Evolutionary conservation across 2,329 filamentous ascomycete species (phyloP), one percentile per base, ranked within the genome.

Genomic region (Stachybotrys chlorohalonatus): DNA sequence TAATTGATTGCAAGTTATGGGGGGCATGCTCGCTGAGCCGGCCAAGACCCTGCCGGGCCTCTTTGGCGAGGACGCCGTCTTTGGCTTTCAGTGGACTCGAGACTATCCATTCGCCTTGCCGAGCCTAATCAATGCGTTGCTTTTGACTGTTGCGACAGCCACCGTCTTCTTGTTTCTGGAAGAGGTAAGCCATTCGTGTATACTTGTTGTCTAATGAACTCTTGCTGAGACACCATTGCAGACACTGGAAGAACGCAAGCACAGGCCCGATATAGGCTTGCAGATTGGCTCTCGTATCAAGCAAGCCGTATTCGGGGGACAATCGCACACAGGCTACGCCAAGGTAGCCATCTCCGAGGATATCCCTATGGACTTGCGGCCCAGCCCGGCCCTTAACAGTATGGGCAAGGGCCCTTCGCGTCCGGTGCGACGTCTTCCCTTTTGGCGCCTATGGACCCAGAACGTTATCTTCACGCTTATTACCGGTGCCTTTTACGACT

Each of bases 81-180:
- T 87, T 50, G 84, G 83, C 0, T 83, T 84, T 1, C 70, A 75
- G 57, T 88, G 86, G 83, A 82, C 87, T 75, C 73, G 70, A 17
- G 69, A 71, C 52, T 89, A 83, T 68, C 86, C 86, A 0, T 90
- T 86, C 68, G 84, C 84, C 1, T 70, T 90, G 46, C 87, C 87
- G 0, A 89, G 87, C 62, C 68, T 90, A 0, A 72, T 88, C 52
- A 88, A 83, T 62, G 83, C 82, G 1, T 57, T 77, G 0, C 83
- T 86, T 55, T 76, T 90, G 11, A 66, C 81, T 3, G 63, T 73
- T 1, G 81, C 83, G 0, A 76, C 80, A 0, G 52, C 79, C 5
- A 70, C 77, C 2, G 77, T 87, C 2, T 73, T 86, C 54, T 73
- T 89, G 30, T 85, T 83, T 11, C 74, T 90, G 1, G 84, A 90